These are phyloP conservation scores for Microthlaspi erraticum DNA, from an alignment of 345 rosid species.

Conservation along the genomic window DNA sequence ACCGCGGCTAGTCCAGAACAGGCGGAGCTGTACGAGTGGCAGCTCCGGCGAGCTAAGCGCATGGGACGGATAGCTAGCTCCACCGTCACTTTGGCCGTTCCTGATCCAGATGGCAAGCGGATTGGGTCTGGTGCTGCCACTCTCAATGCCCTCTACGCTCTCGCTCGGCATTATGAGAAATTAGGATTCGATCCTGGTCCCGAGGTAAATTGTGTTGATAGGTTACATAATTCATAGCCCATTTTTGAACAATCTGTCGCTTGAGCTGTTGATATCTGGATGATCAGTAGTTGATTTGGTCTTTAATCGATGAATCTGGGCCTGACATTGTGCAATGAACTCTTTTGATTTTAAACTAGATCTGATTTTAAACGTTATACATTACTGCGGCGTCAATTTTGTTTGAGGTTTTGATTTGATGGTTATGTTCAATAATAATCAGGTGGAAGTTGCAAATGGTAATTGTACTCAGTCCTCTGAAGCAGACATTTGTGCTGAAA, in stretches of 20 bases:
- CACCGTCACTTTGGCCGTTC: conserved; percentile 85
- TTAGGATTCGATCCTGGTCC: conserved; percentile 42
- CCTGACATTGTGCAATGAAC: conserved; percentile 15
- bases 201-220: conserved; percentile 43
- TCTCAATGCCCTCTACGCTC: conserved; percentile 82
- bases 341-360: not conserved
- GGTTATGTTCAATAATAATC: conserved; percentile 40
- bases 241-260: not conserved
- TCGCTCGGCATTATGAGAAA: conserved; percentile 57
- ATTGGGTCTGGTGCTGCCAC: conserved; percentile 98
- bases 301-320: conserved; percentile 14
- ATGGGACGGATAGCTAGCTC: conserved; percentile 79
- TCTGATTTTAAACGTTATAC: conserved; percentile 27
- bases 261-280: not conserved
- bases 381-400: not conserved
- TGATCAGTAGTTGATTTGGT: conserved; percentile 14
- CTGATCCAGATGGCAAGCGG: conserved; percentile 90
- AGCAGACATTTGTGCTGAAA: not conserved
- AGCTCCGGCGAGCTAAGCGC: conserved; percentile 81
- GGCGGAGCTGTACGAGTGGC: conserved; percentile 90
- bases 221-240: not conserved
- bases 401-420: conserved; percentile 19
- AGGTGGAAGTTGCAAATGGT: conserved; percentile 56
- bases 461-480: conserved; percentile 40
- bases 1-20: conserved; percentile 99